Conservation (phyloP, 164 flowering plant species). For the Vitis riparia region DNA sequence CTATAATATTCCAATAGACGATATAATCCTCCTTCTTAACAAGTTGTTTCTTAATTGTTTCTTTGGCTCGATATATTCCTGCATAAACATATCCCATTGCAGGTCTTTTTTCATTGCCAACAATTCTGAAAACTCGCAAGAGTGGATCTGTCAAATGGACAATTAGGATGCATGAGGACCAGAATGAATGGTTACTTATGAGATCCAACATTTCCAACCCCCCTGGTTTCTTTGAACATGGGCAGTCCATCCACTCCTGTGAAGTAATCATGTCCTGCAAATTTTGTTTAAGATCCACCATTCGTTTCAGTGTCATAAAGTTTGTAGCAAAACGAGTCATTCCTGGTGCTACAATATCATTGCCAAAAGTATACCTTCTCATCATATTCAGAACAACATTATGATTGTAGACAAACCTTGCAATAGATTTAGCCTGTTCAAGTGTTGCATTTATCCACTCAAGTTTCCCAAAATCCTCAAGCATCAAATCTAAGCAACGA, state of each 20-base stretch:
- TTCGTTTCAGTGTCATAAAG: constrained; percentile 59
- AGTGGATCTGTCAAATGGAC: constrained; percentile 58
- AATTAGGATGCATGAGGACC: constrained; percentile 59
- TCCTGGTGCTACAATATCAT: constrained; percentile 60
- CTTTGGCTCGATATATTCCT: constrained; percentile 73
- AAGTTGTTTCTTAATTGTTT: constrained; percentile 68
- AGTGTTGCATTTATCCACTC: constrained; percentile 52
- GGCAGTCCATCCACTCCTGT: constrained; percentile 81
- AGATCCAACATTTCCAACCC: constrained; percentile 57
- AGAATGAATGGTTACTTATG: constrained; percentile 56
- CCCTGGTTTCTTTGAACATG: constrained; percentile 54
- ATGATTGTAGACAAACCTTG: constrained; percentile 70
- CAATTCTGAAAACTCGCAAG: constrained; percentile 56
- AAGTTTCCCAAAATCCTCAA: constrained; percentile 66
- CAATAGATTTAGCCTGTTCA: constrained; percentile 63
- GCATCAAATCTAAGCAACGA: constrained; percentile 61
- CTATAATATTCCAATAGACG: constrained; percentile 76
- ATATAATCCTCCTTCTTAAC: constrained; percentile 53
- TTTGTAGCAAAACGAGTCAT: constrained; percentile 50
- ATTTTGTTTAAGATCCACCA: constrained; percentile 56
- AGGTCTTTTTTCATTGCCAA: constrained; percentile 55
- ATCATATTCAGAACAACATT: constrained; percentile 57
- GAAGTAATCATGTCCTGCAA: constrained; percentile 78
- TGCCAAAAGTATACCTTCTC: constrained; percentile 66
- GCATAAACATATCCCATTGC: constrained; percentile 86